phyloP scores from a whole-genome alignment of 306 rosid genomes.

The Glycyrrhiza uralensis region DNA sequence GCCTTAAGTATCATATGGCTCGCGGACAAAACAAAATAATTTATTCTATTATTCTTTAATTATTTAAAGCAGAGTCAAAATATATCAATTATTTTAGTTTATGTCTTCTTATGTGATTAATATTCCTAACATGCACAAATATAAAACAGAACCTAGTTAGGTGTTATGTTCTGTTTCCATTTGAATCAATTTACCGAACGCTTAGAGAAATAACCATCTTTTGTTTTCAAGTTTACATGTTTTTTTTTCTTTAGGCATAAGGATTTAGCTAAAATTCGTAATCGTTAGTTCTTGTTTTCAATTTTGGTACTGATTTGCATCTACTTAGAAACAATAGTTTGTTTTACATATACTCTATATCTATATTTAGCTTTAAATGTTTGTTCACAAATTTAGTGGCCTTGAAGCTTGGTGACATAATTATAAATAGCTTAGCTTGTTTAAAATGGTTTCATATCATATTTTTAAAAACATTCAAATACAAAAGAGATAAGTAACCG shows the following conservation, averaged over 20 bases:
- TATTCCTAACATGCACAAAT: no score
- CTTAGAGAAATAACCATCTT: background rate
- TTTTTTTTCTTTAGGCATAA: background rate
- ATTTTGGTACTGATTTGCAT: background rate
- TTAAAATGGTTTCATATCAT: background rate
- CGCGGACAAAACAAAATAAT: no score
- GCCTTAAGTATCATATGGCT: no score
- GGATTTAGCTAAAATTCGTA: background rate
- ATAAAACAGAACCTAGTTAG: no score
- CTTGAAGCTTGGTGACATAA: background rate
- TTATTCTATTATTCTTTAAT: no score
- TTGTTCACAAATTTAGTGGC: background rate
- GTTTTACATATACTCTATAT: background rate
- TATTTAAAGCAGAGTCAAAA: no score
- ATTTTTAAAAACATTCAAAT: background rate
- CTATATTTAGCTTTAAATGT: background rate
- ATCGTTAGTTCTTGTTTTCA: background rate
- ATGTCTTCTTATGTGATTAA: no score
- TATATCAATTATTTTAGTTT: no score
- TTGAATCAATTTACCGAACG: no score
- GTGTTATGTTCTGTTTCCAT: no score
- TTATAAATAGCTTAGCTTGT: background rate
- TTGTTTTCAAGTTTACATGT: background rate
- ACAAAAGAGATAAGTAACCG: background rate
- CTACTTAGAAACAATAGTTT: background rate